Percentiles rank a stretch among this genome's conserved stretches.
Evolutionary conservation across 345 rosid species (phyloP).

Genomic region (Hibiscus tridactylites): DNA sequence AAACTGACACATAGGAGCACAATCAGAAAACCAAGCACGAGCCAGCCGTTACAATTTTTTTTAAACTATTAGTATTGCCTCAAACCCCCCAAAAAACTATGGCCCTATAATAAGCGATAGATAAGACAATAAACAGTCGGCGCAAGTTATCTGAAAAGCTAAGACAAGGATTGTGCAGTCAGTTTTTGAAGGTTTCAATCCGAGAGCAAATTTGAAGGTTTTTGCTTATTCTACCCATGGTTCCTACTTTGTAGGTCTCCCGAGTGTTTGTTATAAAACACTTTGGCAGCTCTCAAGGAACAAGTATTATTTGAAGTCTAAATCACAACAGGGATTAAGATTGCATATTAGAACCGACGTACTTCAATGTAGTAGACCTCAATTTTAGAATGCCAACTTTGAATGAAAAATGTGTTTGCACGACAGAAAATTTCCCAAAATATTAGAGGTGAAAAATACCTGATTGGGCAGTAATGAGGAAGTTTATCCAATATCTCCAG

Average conservation of each 20-base stretch:
- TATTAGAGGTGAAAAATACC: slow-evolving; percentile 28
- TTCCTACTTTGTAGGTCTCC: neutral
- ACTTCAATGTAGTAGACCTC: neutral
- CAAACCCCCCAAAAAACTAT: neutral
- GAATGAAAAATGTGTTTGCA: neutral
- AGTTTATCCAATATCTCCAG: slow-evolving; percentile 92
- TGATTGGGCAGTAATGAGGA: slow-evolving; percentile 98
- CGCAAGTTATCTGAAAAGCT: neutral
- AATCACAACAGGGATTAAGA: neutral
- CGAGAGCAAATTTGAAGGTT: neutral
- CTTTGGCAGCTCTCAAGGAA: neutral
- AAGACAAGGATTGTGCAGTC: neutral
- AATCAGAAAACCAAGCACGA: neutral
- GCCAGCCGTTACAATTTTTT: neutral
- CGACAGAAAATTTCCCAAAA: neutral
- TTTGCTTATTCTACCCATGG: neutral
- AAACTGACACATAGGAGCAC: neutral
- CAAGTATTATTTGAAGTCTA: neutral
- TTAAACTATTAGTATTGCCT: neutral
- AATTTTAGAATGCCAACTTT: neutral
- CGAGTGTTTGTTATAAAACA: neutral
- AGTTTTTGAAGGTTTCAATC: neutral
- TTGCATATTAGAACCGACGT: neutral
- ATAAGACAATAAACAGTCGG: neutral
- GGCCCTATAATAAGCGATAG: neutral